Conservation (phyloP, 1,284 basidiomycete genomes). For the Pisolithus thermaeus region DNA sequence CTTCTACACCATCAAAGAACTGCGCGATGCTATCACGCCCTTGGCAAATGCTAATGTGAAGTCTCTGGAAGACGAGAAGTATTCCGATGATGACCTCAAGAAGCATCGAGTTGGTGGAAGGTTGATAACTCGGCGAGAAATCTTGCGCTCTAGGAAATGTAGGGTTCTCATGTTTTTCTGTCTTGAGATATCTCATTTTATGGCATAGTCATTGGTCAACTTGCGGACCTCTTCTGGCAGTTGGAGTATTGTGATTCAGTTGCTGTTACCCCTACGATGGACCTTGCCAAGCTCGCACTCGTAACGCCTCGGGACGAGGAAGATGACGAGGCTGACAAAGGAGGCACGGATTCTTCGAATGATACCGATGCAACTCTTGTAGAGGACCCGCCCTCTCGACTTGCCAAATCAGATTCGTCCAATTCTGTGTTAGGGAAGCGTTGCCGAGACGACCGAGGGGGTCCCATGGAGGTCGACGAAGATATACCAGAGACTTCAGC, state of each 20-base stretch:
- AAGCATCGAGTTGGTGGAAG: slow-evolving; percentile 83
- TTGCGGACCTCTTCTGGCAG: slow-evolving; percentile 74
- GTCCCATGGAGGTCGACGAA: slow-evolving; percentile 41
- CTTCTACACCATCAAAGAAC: slow-evolving; percentile 90
- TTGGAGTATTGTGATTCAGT: slow-evolving; percentile 63
- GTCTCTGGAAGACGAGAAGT: slow-evolving; percentile 57
- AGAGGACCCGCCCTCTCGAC: slow-evolving; percentile 52
- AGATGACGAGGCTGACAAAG: slow-evolving; percentile 69
- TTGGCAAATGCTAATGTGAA: slow-evolving; percentile 54
- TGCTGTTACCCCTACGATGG: slow-evolving; percentile 77
- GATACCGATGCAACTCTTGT: slow-evolving; percentile 82
- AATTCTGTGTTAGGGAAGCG: slow-evolving; percentile 74
- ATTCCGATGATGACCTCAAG: slow-evolving; percentile 75
- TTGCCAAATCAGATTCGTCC: slow-evolving; percentile 28
- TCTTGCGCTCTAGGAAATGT: slow-evolving; percentile 82
- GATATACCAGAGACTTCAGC: slow-evolving; percentile 34
- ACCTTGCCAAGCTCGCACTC: slow-evolving; percentile 88
- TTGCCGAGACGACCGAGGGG: slow-evolving; percentile 41
- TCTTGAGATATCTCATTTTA: slow-evolving; percentile 3
- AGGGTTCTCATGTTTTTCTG: slow-evolving; percentile 19
- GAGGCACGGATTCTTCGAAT: slow-evolving; percentile 72
- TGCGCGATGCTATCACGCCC: slow-evolving; percentile 70
- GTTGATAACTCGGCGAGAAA: slow-evolving; percentile 73
- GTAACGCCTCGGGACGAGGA: slow-evolving; percentile 88
- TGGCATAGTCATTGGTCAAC: slow-evolving; percentile 65